These are phyloP conservation scores for Suillus ampliporus DNA, from an alignment of 768 basidiomycete species.

Conservation along the genomic window DNA sequence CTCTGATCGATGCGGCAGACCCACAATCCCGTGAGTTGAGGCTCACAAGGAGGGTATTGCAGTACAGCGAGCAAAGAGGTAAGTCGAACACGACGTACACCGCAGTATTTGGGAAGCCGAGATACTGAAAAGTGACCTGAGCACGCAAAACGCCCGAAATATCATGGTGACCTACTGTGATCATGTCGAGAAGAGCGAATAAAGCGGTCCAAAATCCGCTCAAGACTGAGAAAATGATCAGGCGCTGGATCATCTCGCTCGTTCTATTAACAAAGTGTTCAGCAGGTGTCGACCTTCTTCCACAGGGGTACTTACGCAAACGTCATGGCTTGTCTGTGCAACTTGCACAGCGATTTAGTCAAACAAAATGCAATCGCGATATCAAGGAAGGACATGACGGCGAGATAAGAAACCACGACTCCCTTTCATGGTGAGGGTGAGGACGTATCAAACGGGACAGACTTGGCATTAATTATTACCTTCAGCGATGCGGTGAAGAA, in stretches of 20 bases:
- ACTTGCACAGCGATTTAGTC: neutral
- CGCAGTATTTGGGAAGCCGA: constrained; percentile 25
- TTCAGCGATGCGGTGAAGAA: neutral
- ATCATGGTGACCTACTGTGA: neutral
- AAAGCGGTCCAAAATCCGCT: constrained; percentile 3
- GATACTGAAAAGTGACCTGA: neutral
- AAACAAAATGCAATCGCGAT: neutral
- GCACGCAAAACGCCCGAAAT: neutral
- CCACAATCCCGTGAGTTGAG: constrained; percentile 30
- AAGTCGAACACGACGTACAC: constrained; percentile 33
- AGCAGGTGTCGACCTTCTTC: neutral
- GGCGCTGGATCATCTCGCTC: neutral
- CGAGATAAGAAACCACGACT: constrained; percentile 2
- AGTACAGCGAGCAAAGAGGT: constrained; percentile 39
- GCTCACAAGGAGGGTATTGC: constrained; percentile 39
- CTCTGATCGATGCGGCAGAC: neutral
- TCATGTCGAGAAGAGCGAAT: constrained; percentile 3
- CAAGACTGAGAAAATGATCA: neutral
- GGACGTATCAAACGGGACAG: neutral
- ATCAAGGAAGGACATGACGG: neutral
- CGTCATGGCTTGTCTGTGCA: constrained; percentile 1
- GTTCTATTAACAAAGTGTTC: neutral
- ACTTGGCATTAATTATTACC: neutral
- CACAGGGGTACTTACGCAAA: constrained; percentile 1
- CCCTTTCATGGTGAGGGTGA: neutral